Percentiles rank a stretch among this genome's conserved stretches.
Conservation (phyloP, 164 flowering plant genomes). For the Vitis rotundifolia region DNA sequence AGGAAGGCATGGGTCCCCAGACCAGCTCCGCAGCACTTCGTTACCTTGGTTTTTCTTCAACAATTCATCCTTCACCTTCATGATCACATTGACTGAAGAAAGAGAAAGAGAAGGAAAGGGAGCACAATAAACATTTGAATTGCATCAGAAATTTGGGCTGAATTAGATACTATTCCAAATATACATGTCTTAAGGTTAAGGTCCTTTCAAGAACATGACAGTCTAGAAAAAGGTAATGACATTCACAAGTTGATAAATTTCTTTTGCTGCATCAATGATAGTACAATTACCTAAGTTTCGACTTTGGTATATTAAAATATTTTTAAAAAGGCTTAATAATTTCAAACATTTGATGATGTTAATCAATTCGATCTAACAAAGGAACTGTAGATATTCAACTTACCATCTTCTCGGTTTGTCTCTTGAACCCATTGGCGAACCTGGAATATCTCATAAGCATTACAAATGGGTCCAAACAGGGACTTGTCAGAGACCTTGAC, state of each 20-base stretch:
- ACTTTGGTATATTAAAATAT: too few relatives aligned
- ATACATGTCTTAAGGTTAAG: background rate
- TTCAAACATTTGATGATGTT: background rate
- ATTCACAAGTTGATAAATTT: too few relatives aligned
- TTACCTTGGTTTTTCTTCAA: slow-evolving; percentile 34
- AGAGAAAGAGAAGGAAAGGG: background rate
- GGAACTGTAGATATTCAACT: background rate
- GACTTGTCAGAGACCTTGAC: slow-evolving; percentile 30
- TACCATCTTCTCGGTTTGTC: slow-evolving; percentile 48
- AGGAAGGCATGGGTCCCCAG: slow-evolving; percentile 75
- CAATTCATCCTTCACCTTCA: slow-evolving; percentile 47
- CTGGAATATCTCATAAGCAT: slow-evolving; percentile 62
- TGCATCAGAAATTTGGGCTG: background rate
- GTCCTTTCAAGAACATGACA: background rate
- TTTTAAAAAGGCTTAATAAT: too few relatives aligned
- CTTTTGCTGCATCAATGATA: too few relatives aligned
- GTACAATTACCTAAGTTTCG: too few relatives aligned
- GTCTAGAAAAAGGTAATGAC: too few relatives aligned
- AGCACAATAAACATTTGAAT: background rate
- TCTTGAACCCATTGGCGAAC: slow-evolving; percentile 28
- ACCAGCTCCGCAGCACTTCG: slow-evolving; percentile 46
- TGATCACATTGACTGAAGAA: slow-evolving; percentile 41
- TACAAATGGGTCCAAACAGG: slow-evolving; percentile 56
- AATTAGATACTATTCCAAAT: too few relatives aligned
- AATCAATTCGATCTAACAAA: too few relatives aligned